Conservation (phyloP, 768 basidiomycete species). For the Pholiota conissans region DNA sequence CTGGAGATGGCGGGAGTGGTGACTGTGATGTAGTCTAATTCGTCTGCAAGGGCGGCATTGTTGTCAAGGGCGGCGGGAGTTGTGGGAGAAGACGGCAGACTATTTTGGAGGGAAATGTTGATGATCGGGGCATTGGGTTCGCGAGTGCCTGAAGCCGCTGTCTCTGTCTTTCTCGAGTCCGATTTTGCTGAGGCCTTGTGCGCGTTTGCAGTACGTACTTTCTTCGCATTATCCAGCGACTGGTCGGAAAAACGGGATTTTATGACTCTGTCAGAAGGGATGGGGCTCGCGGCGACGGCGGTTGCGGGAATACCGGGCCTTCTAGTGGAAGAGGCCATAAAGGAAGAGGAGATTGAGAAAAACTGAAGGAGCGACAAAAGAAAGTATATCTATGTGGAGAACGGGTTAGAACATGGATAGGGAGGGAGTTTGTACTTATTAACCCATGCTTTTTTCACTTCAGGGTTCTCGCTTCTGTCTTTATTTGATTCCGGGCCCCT, state of each 20-base stretch:
- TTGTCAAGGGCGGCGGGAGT: constrained; percentile 24
- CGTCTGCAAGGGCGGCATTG: constrained; percentile 59
- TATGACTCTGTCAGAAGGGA: constrained; percentile 41
- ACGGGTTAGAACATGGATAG: constrained; percentile 15
- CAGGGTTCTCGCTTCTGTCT: constrained; percentile 18
- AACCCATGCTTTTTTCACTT: constrained; percentile 11
- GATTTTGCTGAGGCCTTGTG: constrained; percentile 28
- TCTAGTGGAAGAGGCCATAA: constrained; percentile 23
- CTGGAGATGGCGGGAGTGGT: constrained; percentile 30
- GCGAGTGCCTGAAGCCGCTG: constrained; percentile 34
- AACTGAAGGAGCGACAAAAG: constrained; percentile 13
- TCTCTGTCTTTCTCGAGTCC: constrained; percentile 34
- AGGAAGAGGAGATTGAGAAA: neutral
- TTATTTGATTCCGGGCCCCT: neutral
- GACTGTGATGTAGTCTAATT: constrained; percentile 71
- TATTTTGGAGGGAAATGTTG: constrained; percentile 45
- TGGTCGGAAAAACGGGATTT: constrained; percentile 53
- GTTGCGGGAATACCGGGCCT: constrained; percentile 31
- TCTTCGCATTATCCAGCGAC: constrained; percentile 35
- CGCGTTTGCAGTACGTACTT: constrained; percentile 24
- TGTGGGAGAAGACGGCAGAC: constrained; percentile 24
- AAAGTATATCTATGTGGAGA: constrained; percentile 17
- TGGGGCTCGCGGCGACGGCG: constrained; percentile 37
- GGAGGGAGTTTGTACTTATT: constrained; percentile 11
- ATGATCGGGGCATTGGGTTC: constrained; percentile 41